Evolutionary conservation across 805 yeast species (phyloP), one percentile per base, ranked within the genome.

Genomic region (Tetrapisispora phaffii): DNA sequence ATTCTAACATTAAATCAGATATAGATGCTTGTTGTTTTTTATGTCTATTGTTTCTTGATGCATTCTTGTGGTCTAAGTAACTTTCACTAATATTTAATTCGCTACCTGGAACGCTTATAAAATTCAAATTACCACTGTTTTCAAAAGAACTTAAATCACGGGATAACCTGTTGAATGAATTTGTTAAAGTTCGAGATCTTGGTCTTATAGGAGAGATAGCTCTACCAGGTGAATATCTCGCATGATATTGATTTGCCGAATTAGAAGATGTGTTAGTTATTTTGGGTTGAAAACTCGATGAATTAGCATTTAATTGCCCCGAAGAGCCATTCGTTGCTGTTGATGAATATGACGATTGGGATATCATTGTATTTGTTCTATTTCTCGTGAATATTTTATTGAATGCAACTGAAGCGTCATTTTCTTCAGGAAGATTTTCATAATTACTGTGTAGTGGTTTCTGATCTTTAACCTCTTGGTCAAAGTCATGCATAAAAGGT

Each of bases 361-460:
- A 59, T 49, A 57, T 60, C 49, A 52, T 53, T 41, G 45, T 43
- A 13, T 33, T 37, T 1, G 45, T 43, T 33, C 45, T 31, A 19
- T 43, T 36, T 16, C 46, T 38, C 4, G 59, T 53, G 44, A 62
- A 60, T 53, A 63, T 53, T 43, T 61, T 63, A 43, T 60, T 60
- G 38, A 63, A 63, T 45, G 66, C 67, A 24, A 62, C 53, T 7
- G 66, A 59, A 4, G 67, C 67, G 49, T 63, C 67, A 47, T 63
- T 63, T 37, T 62, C 66, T 44, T 61, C 65, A 16, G 44, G 36
- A 10, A 29, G 35, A 20, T 29, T 42, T 9, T 34, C 15, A 19
- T 19, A 26, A 4, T n/a, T n/a, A 19, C 13, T 7, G 13, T 17
- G 10, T 19, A 29, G 15, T 17, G 28, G 17, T 6, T 26, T 8